Evolutionary conservation across 1,284 basidiomycete genomes (phyloP).

Genomic region (Sutorius eximius): DNA sequence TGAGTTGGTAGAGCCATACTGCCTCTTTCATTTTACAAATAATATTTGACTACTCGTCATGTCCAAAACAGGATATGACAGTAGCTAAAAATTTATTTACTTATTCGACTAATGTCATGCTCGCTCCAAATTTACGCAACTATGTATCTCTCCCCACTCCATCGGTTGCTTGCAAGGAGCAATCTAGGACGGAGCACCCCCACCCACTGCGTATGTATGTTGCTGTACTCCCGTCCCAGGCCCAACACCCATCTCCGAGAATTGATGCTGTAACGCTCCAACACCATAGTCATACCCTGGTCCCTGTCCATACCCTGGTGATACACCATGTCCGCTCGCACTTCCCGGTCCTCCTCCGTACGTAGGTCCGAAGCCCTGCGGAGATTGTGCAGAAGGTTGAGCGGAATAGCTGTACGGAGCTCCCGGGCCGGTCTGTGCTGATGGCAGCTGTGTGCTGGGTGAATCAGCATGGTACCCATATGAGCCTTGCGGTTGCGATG

Average conservation of each 20-base stretch:
- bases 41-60: too few species aligned
- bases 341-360: constrained; percentile 28
- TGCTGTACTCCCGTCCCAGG: constrained; percentile 25
- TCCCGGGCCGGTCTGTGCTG: constrained; percentile 9
- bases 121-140: background rate
- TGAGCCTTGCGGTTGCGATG: constrained; percentile 20
- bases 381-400: constrained; percentile 16
- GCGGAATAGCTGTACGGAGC: constrained; percentile 21
- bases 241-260: constrained; percentile 34
- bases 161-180: background rate
- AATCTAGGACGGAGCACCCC: constrained; percentile 19
- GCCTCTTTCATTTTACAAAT: too few species aligned
- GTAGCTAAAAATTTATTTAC: background rate
- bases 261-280: constrained; percentile 30
- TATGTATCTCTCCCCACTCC: background rate
- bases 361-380: constrained; percentile 9
- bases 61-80: too few species aligned
- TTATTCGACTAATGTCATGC: constrained; percentile 9
- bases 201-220: constrained; percentile 24
- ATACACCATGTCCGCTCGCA: constrained; percentile 21
- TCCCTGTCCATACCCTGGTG: constrained; percentile 20
- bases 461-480: constrained; percentile 25
- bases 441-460: background rate
- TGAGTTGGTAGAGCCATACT: constrained; percentile 69
- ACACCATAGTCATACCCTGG: constrained; percentile 25